Evolutionary conservation across 106 monocot species (phyloP).

Genomic region (Dioscorea zingiberensis): DNA sequence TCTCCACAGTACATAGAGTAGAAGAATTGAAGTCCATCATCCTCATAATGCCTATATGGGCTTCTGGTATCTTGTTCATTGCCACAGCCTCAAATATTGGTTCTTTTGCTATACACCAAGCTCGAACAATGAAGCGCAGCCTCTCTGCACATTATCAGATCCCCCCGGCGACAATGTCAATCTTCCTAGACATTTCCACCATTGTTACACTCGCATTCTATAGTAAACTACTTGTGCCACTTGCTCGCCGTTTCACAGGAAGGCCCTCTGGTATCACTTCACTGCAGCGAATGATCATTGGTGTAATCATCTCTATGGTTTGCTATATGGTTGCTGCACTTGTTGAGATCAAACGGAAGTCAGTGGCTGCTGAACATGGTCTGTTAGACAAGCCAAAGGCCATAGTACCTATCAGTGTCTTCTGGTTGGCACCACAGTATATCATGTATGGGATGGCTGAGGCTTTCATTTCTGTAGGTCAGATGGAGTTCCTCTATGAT

Average conservation of each 20-base stretch:
- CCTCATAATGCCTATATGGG: constrained; percentile 58
- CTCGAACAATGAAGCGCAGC: constrained; percentile 58
- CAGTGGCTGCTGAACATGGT: constrained; percentile 20
- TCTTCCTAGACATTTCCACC: constrained; percentile 39
- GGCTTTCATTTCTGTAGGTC: constrained; percentile 45
- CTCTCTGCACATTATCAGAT: constrained; percentile 38
- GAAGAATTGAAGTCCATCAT: constrained; percentile 67
- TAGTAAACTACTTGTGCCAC: constrained; percentile 42
- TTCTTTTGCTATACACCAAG: constrained; percentile 54
- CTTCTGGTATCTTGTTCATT: constrained; percentile 33
- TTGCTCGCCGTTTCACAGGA: constrained; percentile 43
- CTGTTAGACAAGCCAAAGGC: constrained; percentile 18
- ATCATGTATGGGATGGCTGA: constrained; percentile 37
- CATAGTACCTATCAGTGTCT: constrained; percentile 26
- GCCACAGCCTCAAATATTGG: constrained; percentile 50
- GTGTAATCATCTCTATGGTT: constrained; percentile 37
- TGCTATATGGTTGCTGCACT: constrained; percentile 32
- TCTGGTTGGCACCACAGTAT: constrained; percentile 65
- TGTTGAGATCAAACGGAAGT: constrained; percentile 34
- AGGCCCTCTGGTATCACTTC: constrained; percentile 36
- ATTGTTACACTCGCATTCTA: constrained; percentile 39
- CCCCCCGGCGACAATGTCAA: constrained; percentile 42
- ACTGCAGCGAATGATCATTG: constrained; percentile 59
- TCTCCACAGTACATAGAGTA: constrained; percentile 61
- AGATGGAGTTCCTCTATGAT: constrained; percentile 67